phyloP scores from a whole-genome alignment of 2,329 filamentous ascomycete genomes.

The Apiospora pterosperma region DNA sequence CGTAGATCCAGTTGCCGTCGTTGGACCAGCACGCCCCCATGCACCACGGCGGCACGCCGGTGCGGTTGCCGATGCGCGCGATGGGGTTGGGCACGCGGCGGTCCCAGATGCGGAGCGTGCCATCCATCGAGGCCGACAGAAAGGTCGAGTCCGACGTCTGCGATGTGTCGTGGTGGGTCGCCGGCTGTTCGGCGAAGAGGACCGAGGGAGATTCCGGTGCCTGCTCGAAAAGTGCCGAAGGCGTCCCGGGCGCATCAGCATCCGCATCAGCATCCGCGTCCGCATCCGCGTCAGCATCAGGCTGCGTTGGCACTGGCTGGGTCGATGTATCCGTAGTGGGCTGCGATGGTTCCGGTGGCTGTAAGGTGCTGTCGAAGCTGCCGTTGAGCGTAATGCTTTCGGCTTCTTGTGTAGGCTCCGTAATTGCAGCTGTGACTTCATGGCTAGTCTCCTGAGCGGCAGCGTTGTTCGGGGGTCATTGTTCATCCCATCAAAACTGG shows the following conservation, averaged over 20 bases:
- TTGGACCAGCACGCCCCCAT: constrained; percentile 97
- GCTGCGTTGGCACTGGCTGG: constrained; percentile 7
- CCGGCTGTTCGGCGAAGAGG: constrained; percentile 33
- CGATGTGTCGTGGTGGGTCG: constrained; percentile 46
- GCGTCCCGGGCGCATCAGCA: constrained; percentile 9
- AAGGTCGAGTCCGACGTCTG: constrained; percentile 76
- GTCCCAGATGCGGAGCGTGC: constrained; percentile 91
- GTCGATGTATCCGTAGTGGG: constrained; percentile 14
- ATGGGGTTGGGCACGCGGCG: constrained; percentile 71
- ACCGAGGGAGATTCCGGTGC: constrained; percentile 31
- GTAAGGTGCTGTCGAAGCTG: constrained; percentile 6
- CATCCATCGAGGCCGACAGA: constrained; percentile 83
- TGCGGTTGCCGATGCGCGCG: constrained; percentile 71
- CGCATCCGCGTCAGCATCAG: background rate
- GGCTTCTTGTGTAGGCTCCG: background rate
- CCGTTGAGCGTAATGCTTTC: constrained; percentile 11
- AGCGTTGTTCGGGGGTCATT: background rate
- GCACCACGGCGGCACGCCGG: constrained; percentile 88
- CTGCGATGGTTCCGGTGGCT: constrained; percentile 4
- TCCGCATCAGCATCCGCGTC: background rate
- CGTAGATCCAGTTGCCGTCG: constrained; percentile 93
- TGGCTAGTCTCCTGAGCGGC: background rate
- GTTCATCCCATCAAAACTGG: constrained; percentile 6
- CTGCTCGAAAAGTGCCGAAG: constrained; percentile 11
- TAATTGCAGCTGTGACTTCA: background rate